Base-by-base conservation (phyloP, 768 basidiomycete species). In the Omphalotus guepiniiformis region DNA sequence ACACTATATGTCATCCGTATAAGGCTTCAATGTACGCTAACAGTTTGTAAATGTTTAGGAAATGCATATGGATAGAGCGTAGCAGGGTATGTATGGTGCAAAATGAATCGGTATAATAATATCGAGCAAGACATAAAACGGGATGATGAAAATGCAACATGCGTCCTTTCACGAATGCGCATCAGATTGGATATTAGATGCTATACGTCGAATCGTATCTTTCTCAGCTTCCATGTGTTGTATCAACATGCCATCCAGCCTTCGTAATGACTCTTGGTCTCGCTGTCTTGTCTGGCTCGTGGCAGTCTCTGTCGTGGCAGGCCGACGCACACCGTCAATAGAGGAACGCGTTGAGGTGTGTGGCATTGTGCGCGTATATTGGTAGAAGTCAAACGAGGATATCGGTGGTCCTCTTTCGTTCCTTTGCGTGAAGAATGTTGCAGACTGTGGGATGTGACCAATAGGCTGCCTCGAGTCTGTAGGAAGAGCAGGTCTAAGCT, bases 191-290 rank as follows among this genome's bases (percentile, higher is more conserved):
- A n/a, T n/a, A n/a, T n/a, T n/a, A n/a, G n/a, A n/a, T n/a, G 90
- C 83, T 60, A 93, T 90, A 66, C 80, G 74, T 68, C 78, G 85
- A 56, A 93, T 73, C 27, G 79, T 82, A 58, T 89, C 85, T 68
- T 81, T 82, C 67, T 93, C 90, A 43, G 82, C 75, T 66, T 87
- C 85, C 71, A 92, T 85, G 61, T 93, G 90, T 62, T 85, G 82
- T 45, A 82, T 67, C 43, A 93, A 67, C 80, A 93, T 76, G 52
- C 88, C 89, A 60, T 92, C 88, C 53, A 92, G 66, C 64, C 73
- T 78, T 65, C 67, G 72, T 51, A 83, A 61, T 23, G 81, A 80
- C 63, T 85, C 82, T 53, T 79, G 70, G 50, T 73, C 74, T 35
- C 60, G 67, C 53, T 71, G 67, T 42, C 63, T 66, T 27, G 57